Conservation (phyloP, 768 basidiomycete genomes). For the Asterophora parasitica region DNA sequence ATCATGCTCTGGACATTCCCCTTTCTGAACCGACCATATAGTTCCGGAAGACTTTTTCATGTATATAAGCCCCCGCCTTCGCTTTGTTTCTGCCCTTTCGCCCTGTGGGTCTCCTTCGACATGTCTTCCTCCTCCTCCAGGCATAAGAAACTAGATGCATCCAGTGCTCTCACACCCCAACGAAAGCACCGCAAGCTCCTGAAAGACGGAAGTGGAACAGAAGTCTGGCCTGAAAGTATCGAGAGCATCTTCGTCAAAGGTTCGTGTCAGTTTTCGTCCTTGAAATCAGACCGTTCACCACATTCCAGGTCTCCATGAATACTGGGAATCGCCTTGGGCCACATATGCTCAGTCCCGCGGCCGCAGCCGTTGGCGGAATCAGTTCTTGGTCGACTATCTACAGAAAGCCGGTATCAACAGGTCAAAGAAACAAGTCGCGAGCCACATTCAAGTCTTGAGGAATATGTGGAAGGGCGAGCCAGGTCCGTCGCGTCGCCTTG, state of each 20-base stretch:
- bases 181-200: slow-evolving; percentile 81
- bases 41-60: slow-evolving; percentile 21
- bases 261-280: slow-evolving; percentile 19
- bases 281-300: slow-evolving; percentile 4
- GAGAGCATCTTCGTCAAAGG: slow-evolving; percentile 78
- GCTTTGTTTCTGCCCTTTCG: slow-evolving; percentile 17
- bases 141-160: slow-evolving; percentile 27
- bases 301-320: slow-evolving; percentile 59
- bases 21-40: slow-evolving; percentile 21
- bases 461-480: slow-evolving; percentile 88
- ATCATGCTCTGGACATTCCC: slow-evolving; percentile 10
- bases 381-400: slow-evolving; percentile 80
- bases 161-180: slow-evolving; percentile 57
- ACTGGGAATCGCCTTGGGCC: slow-evolving; percentile 79
- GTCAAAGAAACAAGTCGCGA: slow-evolving; percentile 86
- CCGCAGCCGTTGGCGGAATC: slow-evolving; percentile 77
- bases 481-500: slow-evolving; percentile 37
- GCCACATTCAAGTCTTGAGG: slow-evolving; percentile 77
- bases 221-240: slow-evolving; percentile 80
- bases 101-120: slow-evolving; percentile 10
- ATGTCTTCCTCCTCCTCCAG: slow-evolving; percentile 22
- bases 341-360: slow-evolving; percentile 68
- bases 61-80: slow-evolving; percentile 30
- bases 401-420: slow-evolving; percentile 64
- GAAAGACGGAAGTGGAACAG: slow-evolving; percentile 70